phyloP scores from a whole-genome alignment of 768 basidiomycete species.

The Kwoniella botswanensis region DNA sequence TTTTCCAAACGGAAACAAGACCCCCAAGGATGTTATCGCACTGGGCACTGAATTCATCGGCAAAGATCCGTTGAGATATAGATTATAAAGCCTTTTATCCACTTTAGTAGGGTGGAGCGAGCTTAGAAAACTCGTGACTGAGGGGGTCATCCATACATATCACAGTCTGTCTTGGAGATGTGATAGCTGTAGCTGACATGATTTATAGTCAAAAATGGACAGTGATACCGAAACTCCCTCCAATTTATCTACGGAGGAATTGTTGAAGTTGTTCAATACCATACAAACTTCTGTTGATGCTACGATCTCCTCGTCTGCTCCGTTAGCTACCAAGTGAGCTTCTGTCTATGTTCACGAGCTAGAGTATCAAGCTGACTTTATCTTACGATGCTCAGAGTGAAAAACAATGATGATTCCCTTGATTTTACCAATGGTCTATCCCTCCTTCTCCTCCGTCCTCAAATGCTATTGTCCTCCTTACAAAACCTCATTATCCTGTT shows the following conservation, averaged over 20 bases:
- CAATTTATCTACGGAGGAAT: slow-evolving; percentile 26
- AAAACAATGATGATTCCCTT: slow-evolving; percentile 33
- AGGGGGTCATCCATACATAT: slow-evolving; percentile 28
- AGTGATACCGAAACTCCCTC: slow-evolving; percentile 15
- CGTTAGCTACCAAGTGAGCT: slow-evolving; percentile 40
- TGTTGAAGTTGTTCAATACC: slow-evolving; percentile 26
- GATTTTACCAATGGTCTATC: slow-evolving; percentile 71
- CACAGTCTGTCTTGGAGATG: background rate
- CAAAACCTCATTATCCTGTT: slow-evolving; percentile 76
- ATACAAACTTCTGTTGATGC: slow-evolving; percentile 42
- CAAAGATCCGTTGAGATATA: slow-evolving; percentile 28
- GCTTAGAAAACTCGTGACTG: slow-evolving; percentile 61
- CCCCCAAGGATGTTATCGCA: slow-evolving; percentile 53
- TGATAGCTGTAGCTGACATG: background rate
- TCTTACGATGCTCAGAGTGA: slow-evolving; percentile 24
- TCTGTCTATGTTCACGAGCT: background rate
- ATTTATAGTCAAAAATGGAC: slow-evolving; percentile 15
- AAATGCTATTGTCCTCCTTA: slow-evolving; percentile 80
- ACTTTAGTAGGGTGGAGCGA: slow-evolving; percentile 55
- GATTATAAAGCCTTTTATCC: slow-evolving; percentile 52
- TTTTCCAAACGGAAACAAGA: background rate
- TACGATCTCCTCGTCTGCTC: slow-evolving; percentile 34
- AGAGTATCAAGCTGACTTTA: background rate
- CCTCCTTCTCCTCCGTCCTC: slow-evolving; percentile 83
- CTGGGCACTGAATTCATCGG: slow-evolving; percentile 55